phyloP scores from a whole-genome alignment of 768 basidiomycete species.

The Macrolepiota albuminosa region DNA sequence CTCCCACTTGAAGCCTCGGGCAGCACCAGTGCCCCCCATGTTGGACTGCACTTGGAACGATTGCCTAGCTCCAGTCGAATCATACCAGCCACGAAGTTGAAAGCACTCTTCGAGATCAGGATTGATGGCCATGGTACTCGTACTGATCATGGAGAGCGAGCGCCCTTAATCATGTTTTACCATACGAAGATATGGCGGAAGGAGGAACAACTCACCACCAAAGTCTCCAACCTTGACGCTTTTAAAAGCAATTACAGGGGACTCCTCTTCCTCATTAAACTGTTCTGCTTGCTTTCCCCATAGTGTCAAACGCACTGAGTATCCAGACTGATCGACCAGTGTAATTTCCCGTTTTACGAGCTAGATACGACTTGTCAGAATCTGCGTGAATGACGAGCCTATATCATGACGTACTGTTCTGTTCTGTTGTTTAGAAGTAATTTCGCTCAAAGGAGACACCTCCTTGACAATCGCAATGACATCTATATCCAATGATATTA shows the following conservation, averaged over 20 bases:
- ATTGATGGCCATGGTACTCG: constrained; percentile 77
- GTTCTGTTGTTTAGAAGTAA: constrained; percentile 71
- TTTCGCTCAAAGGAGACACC: constrained; percentile 57
- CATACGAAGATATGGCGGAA: neutral
- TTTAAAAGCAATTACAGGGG: constrained; percentile 88
- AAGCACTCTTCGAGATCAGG: constrained; percentile 94
- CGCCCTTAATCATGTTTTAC: constrained; percentile 48
- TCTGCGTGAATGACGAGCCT: neutral
- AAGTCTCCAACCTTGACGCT: constrained; percentile 92
- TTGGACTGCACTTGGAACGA: constrained; percentile 72
- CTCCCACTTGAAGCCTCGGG: constrained; percentile 54
- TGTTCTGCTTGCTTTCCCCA: constrained; percentile 96
- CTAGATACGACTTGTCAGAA: constrained; percentile 30
- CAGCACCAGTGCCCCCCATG: constrained; percentile 26
- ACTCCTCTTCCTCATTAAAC: constrained; percentile 45
- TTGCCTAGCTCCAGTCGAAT: constrained; percentile 55
- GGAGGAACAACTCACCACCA: constrained; percentile 46
- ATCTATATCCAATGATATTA: constrained; percentile 43
- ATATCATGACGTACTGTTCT: constrained; percentile 44
- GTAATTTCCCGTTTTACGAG: constrained; percentile 86
- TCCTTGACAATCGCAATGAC: constrained; percentile 87
- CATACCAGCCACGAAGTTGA: constrained; percentile 88
- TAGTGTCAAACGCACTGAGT: constrained; percentile 77
- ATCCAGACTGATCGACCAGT: constrained; percentile 80
- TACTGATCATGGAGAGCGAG: constrained; percentile 77